A percentile compares a stretch with the other conserved stretches of the same genome.
Evolutionary conservation across 1,284 basidiomycete genomes (phyloP).

Genomic region (Cystobasidium slooffiae): DNA sequence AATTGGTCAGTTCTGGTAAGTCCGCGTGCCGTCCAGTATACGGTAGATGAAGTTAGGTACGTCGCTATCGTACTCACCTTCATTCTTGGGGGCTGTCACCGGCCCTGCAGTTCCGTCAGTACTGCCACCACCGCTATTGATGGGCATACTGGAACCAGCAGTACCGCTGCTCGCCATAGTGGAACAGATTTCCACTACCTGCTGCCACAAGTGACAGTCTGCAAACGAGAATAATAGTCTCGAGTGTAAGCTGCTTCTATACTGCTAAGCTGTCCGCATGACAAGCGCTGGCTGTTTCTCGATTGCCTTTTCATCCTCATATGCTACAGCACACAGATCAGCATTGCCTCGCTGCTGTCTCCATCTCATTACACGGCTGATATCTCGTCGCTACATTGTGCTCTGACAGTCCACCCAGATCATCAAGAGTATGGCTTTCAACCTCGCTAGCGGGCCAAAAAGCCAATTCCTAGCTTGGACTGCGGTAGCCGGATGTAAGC

Average conservation of each 20-base stretch:
- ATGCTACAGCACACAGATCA: background rate
- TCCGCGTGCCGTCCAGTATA: too few species aligned
- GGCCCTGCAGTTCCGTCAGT: background rate
- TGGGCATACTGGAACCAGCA: background rate
- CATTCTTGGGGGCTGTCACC: background rate
- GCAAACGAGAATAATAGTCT: background rate
- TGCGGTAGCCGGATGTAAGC: constrained; percentile 21
- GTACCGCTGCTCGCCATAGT: constrained; percentile 3
- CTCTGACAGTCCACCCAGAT: background rate
- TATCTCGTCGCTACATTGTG: too few species aligned
- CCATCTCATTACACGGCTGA: too few species aligned
- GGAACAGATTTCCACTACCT: background rate
- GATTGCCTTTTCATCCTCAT: background rate
- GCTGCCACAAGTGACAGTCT: background rate
- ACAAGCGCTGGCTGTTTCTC: background rate
- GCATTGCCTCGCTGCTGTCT: background rate
- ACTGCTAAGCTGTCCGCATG: background rate
- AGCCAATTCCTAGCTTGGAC: constrained; percentile 33
- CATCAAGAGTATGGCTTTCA: constrained; percentile 7
- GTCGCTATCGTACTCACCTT: background rate
- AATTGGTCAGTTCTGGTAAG: too few species aligned
- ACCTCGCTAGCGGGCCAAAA: constrained; percentile 27
- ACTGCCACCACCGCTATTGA: background rate
- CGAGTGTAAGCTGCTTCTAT: background rate
- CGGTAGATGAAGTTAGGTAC: too few species aligned